These are phyloP conservation scores for Russula ochroleuca DNA, from an alignment of 768 basidiomycete species.

Conservation along the genomic window DNA sequence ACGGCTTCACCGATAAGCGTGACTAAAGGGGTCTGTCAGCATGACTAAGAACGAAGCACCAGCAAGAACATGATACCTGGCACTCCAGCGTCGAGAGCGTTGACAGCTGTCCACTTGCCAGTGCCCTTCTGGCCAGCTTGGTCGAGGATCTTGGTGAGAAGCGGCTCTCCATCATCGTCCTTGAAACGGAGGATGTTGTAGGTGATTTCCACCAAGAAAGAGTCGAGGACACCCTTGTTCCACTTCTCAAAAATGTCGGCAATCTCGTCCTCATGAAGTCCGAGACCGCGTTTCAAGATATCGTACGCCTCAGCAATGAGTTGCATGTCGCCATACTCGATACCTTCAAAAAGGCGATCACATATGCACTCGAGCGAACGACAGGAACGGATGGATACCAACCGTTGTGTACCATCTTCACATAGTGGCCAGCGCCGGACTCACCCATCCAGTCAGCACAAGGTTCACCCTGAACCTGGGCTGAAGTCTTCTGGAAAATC, in stretches of 20 bases:
- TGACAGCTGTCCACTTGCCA: constrained; percentile 99
- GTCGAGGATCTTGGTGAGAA: constrained; percentile 93
- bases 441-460: constrained; percentile 99
- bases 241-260: constrained; percentile 89
- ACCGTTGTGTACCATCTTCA: constrained; percentile 99
- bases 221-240: constrained; percentile 99
- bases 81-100: constrained; percentile 88
- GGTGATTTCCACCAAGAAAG: constrained; percentile 98
- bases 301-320: constrained; percentile 98
- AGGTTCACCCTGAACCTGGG: constrained; percentile 90
- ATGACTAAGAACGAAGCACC: constrained; percentile 5
- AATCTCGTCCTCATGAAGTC: constrained; percentile 81
- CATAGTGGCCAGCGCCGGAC: constrained; percentile 93
- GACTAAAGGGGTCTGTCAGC: constrained; percentile 45
- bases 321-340: constrained; percentile 99
- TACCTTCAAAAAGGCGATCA: constrained; percentile 56
- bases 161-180: constrained; percentile 88
- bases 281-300: constrained; percentile 95
- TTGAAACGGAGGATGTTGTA: constrained; percentile 95
- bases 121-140: constrained; percentile 98
- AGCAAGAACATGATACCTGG: constrained; percentile 50
- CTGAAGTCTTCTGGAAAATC: constrained; percentile 98
- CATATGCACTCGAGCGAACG: constrained; percentile 5
- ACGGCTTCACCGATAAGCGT: constrained; percentile 99
- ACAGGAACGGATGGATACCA: constrained; percentile 29